Evolutionary conservation across 139 green algal genomes (phyloP).

Genomic region (Chlamydomonas urium): DNA sequence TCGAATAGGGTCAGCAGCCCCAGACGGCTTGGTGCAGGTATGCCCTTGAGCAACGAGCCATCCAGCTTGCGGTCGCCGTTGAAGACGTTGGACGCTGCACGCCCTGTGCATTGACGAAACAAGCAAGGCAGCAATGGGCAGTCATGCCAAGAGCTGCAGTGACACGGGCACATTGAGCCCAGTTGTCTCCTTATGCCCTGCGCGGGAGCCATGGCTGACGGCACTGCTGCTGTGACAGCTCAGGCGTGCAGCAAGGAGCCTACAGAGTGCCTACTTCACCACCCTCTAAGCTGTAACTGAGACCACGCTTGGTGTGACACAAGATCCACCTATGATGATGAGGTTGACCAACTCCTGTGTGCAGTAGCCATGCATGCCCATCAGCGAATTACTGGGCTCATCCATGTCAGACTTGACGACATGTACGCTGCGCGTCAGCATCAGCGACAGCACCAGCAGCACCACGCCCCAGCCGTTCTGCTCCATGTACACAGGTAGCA

Average conservation of each 20-base stretch:
- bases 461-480: conserved; percentile 52
- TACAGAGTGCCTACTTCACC: too few relatives aligned
- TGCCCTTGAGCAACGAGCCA: conserved; percentile 39
- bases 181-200: too few relatives aligned
- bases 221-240: too few relatives aligned
- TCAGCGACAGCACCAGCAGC: conserved; percentile 48
- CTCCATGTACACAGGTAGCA: conserved; percentile 23
- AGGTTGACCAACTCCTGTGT: conserved; percentile 69
- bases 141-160: too few relatives aligned
- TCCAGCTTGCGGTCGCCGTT: conserved; percentile 50
- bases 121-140: too few relatives aligned
- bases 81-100: conserved; percentile 55
- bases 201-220: too few relatives aligned
- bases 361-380: conserved; percentile 57
- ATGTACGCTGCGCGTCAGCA: conserved; percentile 33
- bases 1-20: conserved; percentile 68
- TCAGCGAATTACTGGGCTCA: conserved; percentile 39
- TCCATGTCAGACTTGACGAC: conserved; percentile 54
- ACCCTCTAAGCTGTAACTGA: too few relatives aligned
- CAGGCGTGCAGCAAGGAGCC: too few relatives aligned
- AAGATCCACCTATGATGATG: conserved; percentile 38
- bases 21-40: conserved; percentile 29
- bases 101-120: too few relatives aligned
- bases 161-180: too few relatives aligned
- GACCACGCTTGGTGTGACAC: too few relatives aligned